Percentiles rank a stretch among this genome's conserved stretches.
Evolutionary conservation across 139 green algal species (phyloP).

Genomic region (Axilococcus clingmanii): DNA sequence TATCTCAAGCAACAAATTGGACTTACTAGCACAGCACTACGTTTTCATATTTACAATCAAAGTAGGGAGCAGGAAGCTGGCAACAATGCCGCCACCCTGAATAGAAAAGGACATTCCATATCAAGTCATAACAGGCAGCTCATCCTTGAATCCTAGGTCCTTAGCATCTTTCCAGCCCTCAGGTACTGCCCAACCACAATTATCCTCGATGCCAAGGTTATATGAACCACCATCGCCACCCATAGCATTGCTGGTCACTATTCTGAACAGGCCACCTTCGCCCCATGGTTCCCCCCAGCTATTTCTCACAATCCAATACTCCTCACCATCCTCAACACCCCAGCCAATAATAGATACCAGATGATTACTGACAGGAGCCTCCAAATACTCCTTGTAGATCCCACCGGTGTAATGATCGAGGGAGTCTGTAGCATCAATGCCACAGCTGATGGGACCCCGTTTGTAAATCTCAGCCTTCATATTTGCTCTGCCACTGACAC

Average conservation of each 20-base stretch:
- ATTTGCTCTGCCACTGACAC: slow-evolving; percentile 32
- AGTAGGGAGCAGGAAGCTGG: too few species aligned
- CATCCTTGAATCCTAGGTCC: slow-evolving; percentile 16
- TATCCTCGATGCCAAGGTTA: slow-evolving; percentile 63
- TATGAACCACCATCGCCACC: slow-evolving; percentile 45
- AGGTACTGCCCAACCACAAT: slow-evolving; percentile 59
- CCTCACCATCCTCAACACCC: slow-evolving; percentile 53
- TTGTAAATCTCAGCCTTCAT: slow-evolving; percentile 82
- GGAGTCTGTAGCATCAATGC: slow-evolving; percentile 62
- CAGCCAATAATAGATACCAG: slow-evolving; percentile 79
- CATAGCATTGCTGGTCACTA: slow-evolving; percentile 50
- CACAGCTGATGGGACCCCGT: slow-evolving; percentile 77
- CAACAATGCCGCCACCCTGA: too few species aligned
- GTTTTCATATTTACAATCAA: too few species aligned
- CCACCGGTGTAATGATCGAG: slow-evolving; percentile 58
- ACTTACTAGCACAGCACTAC: too few species aligned
- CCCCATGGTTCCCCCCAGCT: slow-evolving; percentile 69
- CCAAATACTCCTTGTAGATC: slow-evolving; percentile 34
- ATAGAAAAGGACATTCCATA: too few species aligned
- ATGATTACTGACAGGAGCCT: slow-evolving; percentile 60
- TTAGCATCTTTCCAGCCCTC: slow-evolving; percentile 17
- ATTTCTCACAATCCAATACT: slow-evolving; percentile 65
- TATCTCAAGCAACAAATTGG: too few species aligned
- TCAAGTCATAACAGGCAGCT: too few species aligned
- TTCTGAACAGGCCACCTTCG: slow-evolving; percentile 50